Evolutionary conservation across 2,329 filamentous ascomycete species (phyloP).

Genomic region (Elsinoe perseae): DNA sequence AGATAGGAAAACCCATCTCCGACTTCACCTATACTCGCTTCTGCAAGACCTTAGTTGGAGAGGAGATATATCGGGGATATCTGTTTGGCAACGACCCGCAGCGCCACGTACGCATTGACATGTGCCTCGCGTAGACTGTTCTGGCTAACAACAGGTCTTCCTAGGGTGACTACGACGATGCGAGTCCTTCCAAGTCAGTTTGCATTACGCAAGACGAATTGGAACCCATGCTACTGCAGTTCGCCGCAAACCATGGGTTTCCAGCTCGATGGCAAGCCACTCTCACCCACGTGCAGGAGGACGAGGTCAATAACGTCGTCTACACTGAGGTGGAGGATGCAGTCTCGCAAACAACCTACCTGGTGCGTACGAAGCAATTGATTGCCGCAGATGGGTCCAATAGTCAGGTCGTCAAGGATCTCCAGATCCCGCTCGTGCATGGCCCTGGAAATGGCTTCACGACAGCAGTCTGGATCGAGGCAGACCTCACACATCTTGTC

Average conservation of each 20-base stretch:
- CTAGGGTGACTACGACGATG: constrained; percentile 35
- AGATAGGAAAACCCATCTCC: constrained; percentile 28
- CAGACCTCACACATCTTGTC: constrained; percentile 46
- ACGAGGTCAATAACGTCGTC: constrained; percentile 28
- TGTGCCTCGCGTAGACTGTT: neutral
- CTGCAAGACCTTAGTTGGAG: constrained; percentile 39
- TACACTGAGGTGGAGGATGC: constrained; percentile 32
- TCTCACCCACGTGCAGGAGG: constrained; percentile 28
- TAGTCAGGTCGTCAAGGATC: constrained; percentile 40
- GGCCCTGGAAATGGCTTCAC: constrained; percentile 41
- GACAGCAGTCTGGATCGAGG: constrained; percentile 43
- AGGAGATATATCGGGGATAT: constrained; percentile 38
- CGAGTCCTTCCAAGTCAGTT: constrained; percentile 36
- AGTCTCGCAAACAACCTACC: constrained; percentile 34
- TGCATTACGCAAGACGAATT: constrained; percentile 40
- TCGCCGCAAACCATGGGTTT: constrained; percentile 33
- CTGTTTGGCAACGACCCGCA: constrained; percentile 38
- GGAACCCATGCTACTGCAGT: constrained; percentile 36
- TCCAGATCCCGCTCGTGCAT: constrained; percentile 41
- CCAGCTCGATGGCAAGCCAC: constrained; percentile 35
- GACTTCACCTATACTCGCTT: constrained; percentile 37
- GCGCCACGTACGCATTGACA: constrained; percentile 17
- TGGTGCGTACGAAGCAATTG: constrained; percentile 47
- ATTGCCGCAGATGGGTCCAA: constrained; percentile 52
- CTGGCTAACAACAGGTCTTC: neutral